phyloP scores from a whole-genome alignment of 495 filamentous ascomycete genomes.

The Wilcoxina mikolae region DNA sequence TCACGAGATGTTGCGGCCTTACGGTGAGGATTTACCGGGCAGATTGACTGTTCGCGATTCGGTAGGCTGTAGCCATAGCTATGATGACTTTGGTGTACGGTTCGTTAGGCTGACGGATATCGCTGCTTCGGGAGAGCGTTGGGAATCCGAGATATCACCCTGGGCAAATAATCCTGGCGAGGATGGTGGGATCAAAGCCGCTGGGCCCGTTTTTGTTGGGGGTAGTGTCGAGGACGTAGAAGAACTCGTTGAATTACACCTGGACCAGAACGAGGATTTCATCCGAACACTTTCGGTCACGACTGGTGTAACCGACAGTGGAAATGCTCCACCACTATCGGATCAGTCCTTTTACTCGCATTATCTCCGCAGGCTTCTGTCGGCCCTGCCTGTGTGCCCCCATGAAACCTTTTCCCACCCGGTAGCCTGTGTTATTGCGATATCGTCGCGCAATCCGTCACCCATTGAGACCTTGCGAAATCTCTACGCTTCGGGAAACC shows the following conservation, averaged over 20 bases:
- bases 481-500: constrained; percentile 62
- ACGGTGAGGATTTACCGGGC: constrained; percentile 76
- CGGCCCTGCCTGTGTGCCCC: constrained; percentile 54
- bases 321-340: constrained; percentile 14
- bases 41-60: constrained; percentile 86
- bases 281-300: not conserved
- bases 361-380: constrained; percentile 71
- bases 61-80: constrained; percentile 60
- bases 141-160: constrained; percentile 29
- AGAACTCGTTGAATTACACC: constrained; percentile 41
- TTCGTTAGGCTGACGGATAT: constrained; percentile 57
- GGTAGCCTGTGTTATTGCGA: constrained; percentile 88
- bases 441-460: constrained; percentile 66
- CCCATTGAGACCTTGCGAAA: constrained; percentile 73
- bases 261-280: constrained; percentile 35
- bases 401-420: constrained; percentile 93
- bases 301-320: constrained; percentile 15
- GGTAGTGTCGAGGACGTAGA: constrained; percentile 45
- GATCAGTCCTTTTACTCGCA: constrained; percentile 40
- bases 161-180: constrained; percentile 33
- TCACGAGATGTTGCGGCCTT: constrained; percentile 71
- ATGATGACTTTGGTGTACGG: constrained; percentile 80
- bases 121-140: constrained; percentile 28
- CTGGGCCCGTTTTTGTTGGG: constrained; percentile 24
- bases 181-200: constrained; percentile 6